These are phyloP conservation scores for Alternaria brassicicola DNA, from an alignment of 2,329 filamentous ascomycete species.

Conservation along the genomic window DNA sequence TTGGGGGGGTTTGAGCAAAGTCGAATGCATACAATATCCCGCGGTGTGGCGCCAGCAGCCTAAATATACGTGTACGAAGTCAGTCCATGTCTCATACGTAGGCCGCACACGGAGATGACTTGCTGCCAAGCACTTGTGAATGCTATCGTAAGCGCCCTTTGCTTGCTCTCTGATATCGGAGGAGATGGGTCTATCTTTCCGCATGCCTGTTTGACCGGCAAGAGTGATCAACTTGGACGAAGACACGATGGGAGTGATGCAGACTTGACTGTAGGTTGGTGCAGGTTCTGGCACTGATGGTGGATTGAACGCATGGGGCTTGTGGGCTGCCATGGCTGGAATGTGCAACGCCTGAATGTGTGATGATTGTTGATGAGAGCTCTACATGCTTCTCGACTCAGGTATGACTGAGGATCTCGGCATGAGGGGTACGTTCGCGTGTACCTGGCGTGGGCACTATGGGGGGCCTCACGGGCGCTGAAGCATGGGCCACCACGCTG, in stretches of 20 bases:
- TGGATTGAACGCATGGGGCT: slow-evolving; percentile 42
- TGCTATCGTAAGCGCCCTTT: slow-evolving; percentile 36
- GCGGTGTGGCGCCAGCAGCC: slow-evolving; percentile 41
- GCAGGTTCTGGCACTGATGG: slow-evolving; percentile 32
- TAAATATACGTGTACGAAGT: no score
- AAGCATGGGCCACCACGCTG: slow-evolving; percentile 3
- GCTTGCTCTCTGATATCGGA: slow-evolving; percentile 35
- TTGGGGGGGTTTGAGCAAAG: background rate
- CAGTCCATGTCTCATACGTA: no score
- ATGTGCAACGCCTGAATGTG: background rate
- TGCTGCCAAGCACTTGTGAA: slow-evolving; percentile 33
- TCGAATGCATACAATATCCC: slow-evolving; percentile 33
- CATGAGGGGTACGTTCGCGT: slow-evolving; percentile 7
- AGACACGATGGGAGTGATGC: slow-evolving; percentile 38
- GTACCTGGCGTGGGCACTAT: background rate
- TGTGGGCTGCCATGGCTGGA: slow-evolving; percentile 17
- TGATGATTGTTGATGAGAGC: background rate
- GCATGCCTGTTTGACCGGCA: slow-evolving; percentile 40
- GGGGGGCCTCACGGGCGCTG: slow-evolving; percentile 2
- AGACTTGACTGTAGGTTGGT: slow-evolving; percentile 41
- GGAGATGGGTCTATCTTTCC: slow-evolving; percentile 15
- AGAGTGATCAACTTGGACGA: slow-evolving; percentile 41
- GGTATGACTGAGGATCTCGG: background rate
- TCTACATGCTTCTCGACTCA: background rate
- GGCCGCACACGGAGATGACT: no score